These are phyloP conservation scores for Candida endomychidarum DNA, from an alignment of 805 yeast genomes.

Conservation along the genomic window DNA sequence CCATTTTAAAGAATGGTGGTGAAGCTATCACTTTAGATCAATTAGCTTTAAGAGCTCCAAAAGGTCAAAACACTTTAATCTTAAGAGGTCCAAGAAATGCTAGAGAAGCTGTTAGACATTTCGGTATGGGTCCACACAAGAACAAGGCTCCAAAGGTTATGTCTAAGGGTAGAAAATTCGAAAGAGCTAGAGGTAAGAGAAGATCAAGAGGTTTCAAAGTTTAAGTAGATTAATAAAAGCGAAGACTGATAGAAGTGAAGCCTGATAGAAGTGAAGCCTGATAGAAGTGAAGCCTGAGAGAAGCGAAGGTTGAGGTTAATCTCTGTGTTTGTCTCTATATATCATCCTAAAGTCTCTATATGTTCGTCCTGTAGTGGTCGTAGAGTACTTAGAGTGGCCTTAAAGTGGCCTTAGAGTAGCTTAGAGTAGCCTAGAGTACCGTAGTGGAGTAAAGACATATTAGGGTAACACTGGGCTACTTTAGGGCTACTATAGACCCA, in stretches of 20 bases:
- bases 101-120: conserved; percentile 99
- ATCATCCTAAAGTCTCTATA: too few species aligned
- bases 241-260: background rate
- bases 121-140: conserved; percentile 99
- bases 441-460: too few species aligned
- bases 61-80: conserved; percentile 97
- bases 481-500: too few species aligned
- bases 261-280: conserved; percentile 1
- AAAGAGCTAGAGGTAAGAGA: conserved; percentile 99
- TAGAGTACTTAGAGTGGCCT: too few species aligned
- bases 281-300: conserved; percentile 6
- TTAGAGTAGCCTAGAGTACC: too few species aligned
- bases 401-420: too few species aligned
- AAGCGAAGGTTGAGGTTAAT: background rate
- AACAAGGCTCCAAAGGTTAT: conserved; percentile 97
- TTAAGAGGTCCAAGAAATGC: conserved; percentile 98
- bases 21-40: conserved; percentile 99
- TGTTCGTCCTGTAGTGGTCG: too few species aligned
- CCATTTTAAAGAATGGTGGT: conserved; percentile 98
- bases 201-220: conserved; percentile 99
- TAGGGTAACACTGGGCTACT: too few species aligned
- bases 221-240: conserved; percentile 45
- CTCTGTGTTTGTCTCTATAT: too few species aligned
- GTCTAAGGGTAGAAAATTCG: conserved; percentile 99
- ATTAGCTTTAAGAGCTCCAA: conserved; percentile 98